phyloP scores from a whole-genome alignment of 2,329 filamentous ascomycete genomes.

The Cladosporium sp. region DNA sequence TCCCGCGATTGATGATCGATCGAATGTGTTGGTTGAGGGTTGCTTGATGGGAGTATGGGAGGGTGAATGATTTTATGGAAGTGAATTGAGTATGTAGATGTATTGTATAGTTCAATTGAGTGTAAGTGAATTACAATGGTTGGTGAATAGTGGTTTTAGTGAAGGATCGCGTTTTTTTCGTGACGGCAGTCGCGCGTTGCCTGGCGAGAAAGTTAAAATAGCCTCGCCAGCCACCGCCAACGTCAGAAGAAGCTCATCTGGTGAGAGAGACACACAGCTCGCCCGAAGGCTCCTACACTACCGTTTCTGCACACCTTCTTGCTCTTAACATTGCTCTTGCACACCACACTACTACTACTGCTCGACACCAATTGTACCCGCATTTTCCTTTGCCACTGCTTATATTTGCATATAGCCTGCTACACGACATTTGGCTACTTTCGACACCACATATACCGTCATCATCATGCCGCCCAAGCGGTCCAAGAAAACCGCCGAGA shows the following conservation, averaged over 20 bases:
- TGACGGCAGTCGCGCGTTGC: background rate
- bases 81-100: no score
- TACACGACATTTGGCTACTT: background rate
- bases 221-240: background rate
- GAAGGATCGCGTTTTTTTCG: background rate
- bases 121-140: no score
- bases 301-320: background rate
- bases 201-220: background rate
- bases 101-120: no score
- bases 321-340: background rate
- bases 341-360: background rate
- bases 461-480: slow-evolving; percentile 25
- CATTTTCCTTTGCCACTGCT: background rate
- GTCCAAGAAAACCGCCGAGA: slow-evolving; percentile 11
- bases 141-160: no score
- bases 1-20: no score
- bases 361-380: background rate
- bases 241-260: background rate
- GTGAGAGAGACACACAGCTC: background rate
- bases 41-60: no score
- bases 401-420: background rate
- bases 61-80: no score
- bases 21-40: no score
- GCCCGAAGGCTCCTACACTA: background rate
- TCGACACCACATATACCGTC: background rate